Base-by-base conservation (phyloP, 1,139 yeast species). In the Geotrichum candidum region DNA sequence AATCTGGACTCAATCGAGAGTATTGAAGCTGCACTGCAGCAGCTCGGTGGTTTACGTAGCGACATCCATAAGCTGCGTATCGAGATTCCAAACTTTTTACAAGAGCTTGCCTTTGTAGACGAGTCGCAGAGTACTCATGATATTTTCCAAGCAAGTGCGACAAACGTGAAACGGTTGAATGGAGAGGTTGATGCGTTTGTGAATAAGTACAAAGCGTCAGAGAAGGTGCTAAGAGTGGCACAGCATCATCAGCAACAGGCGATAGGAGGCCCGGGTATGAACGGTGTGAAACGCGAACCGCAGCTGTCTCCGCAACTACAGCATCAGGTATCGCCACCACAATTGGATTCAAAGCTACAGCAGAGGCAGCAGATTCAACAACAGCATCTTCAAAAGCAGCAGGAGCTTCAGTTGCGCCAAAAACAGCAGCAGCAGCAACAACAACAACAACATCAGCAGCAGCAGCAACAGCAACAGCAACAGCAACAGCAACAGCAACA, bases 91-190 rank as follows among this genome's bases (percentile, higher is more conserved):
- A 60, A 62, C 33, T 63, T 68, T 1, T 64, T 68, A 5, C 61
- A 67, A 41, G 62, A 62, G 13, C 65, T 68, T 57, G 69, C 70
- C 33, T 68, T 66, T 48, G 51, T 68, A 33, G 69, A 68, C 57
- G 70, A 67, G 45, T 61, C 66, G 3, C 65, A 66, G 51, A 56
- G 68, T 11, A 61, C 66, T 7, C 55, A 50, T 13, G 52, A 52
- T 33, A 58, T 65, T 4, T 65, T 65, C 41, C 48, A 51, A 25
- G 56, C 60, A 18, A 54, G 58, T 25, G 59, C 62, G 1, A 60
- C 54, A 27, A 59, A 60, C 29, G 65, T 62, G 7, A 65, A 64
- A 25, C 38, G 41, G 6, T 54, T 64, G 15, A 54, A 62, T 25
- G 29, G 27, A 15, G 64, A 64, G 22, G 62, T 64, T 1, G 63